Conservation (phyloP, 1,284 basidiomycete species). For the Ceratobasidium sp. region DNA sequence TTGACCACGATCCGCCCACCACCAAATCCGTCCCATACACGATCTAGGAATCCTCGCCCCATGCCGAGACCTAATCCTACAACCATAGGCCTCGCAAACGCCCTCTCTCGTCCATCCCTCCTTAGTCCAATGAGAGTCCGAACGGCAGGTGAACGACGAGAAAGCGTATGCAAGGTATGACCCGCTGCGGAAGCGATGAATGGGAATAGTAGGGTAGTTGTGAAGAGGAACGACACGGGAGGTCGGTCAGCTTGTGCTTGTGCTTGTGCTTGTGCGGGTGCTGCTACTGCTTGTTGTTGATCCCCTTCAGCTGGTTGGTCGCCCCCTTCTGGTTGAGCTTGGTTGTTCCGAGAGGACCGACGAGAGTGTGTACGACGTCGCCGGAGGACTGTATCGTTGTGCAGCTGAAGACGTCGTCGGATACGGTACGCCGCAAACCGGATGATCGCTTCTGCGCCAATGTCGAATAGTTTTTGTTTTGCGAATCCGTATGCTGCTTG, state of each 20-base stretch:
- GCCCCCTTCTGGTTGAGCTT: neutral
- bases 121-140: constrained; percentile 29
- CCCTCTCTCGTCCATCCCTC: neutral
- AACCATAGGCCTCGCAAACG: constrained; percentile 18
- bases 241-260: constrained; percentile 23
- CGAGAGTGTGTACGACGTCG: constrained; percentile 14
- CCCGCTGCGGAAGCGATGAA: constrained; percentile 35
- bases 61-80: constrained; percentile 18
- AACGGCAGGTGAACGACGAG: constrained; percentile 6
- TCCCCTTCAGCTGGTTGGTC: neutral
- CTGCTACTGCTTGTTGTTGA: neutral
- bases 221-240: constrained; percentile 41
- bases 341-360: constrained; percentile 11
- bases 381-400: constrained; percentile 22
- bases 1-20: constrained; percentile 9
- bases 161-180: constrained; percentile 2
- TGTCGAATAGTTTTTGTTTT: constrained; percentile 45
- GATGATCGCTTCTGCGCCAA: constrained; percentile 44
- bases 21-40: constrained; percentile 23
- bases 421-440: constrained; percentile 40
- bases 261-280: neutral
- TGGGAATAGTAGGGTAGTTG: constrained; percentile 30
- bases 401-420: constrained; percentile 26
- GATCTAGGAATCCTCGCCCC: constrained; percentile 17
- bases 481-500: constrained; percentile 40